Evolutionary conservation across 108 stramenopile species (phyloP).

Genomic region (Licmophora abbreviata): DNA sequence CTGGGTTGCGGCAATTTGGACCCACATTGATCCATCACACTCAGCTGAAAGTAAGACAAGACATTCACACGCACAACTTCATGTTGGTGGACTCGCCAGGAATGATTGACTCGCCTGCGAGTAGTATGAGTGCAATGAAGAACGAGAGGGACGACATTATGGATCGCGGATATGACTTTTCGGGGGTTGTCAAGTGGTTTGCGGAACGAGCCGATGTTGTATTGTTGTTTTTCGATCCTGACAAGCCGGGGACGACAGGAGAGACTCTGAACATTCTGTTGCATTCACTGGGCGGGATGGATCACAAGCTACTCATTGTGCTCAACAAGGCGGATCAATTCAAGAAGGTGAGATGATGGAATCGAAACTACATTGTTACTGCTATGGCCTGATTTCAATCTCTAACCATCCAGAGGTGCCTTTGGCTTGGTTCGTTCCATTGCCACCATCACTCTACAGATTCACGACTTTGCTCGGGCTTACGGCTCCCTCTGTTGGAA

Average conservation of each 20-base stretch:
- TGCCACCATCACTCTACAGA: constrained; percentile 21
- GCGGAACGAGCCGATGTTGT: constrained; percentile 98
- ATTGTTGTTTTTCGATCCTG: constrained; percentile 96
- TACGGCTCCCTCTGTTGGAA: constrained; percentile 99
- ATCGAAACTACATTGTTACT: neutral
- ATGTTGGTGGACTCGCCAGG: constrained; percentile 95
- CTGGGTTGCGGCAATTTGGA: constrained; percentile 86
- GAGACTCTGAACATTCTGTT: constrained; percentile 94
- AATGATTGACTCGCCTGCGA: constrained; percentile 92
- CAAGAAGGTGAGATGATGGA: constrained; percentile 33
- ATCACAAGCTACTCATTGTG: constrained; percentile 98
- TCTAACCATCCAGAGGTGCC: neutral
- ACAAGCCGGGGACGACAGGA: constrained; percentile 92
- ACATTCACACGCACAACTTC: constrained; percentile 48
- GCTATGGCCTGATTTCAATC: neutral
- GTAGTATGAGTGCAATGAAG: constrained; percentile 22
- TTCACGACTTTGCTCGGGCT: constrained; percentile 98
- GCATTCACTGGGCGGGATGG: constrained; percentile 91
- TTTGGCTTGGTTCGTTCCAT: neutral
- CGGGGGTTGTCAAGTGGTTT: constrained; percentile 92
- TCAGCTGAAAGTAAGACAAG: constrained; percentile 79
- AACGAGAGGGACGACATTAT: constrained; percentile 22
- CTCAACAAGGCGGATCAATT: constrained; percentile 95
- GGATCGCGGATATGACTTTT: constrained; percentile 98
- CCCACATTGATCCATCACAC: constrained; percentile 95